Evolutionary conservation across 345 rosid species (phyloP).

Genomic region (Ailanthus altissimus): DNA sequence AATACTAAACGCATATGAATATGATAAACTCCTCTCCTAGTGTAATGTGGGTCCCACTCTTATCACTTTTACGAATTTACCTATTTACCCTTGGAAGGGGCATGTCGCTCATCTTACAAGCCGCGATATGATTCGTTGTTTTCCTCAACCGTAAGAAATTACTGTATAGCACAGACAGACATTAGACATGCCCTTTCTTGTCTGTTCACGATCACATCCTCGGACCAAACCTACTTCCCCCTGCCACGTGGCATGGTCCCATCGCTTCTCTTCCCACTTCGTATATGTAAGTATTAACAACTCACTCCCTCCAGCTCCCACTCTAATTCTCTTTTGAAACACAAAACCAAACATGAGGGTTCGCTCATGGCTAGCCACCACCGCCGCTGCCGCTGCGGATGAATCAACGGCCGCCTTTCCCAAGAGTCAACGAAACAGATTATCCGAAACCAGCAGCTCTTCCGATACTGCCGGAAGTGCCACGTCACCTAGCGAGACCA

Average conservation of each 20-base stretch:
- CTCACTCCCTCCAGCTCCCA: not conserved
- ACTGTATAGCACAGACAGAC: not conserved
- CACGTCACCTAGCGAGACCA: slow-evolving; percentile 33
- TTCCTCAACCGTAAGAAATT: not conserved
- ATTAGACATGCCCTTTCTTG: not conserved
- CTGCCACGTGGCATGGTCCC: slow-evolving; percentile 18
- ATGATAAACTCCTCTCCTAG: too few species aligned
- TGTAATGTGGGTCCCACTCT: slow-evolving; percentile 10
- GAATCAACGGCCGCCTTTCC: slow-evolving; percentile 21
- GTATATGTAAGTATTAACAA: slow-evolving; percentile 6
- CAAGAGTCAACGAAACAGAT: slow-evolving; percentile 21
- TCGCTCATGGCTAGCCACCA: slow-evolving; percentile 44
- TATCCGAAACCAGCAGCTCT: slow-evolving; percentile 28
- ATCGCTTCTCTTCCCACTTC: not conserved
- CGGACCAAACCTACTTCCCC: slow-evolving; percentile 11
- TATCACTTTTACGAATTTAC: not conserved
- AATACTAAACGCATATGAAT: too few species aligned
- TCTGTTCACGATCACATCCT: not conserved
- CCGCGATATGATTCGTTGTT: not conserved
- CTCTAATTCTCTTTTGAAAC: not conserved
- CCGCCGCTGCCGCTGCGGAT: not conserved
- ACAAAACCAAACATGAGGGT: slow-evolving; percentile 38
- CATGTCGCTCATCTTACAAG: not conserved
- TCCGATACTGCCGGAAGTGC: slow-evolving; percentile 23
- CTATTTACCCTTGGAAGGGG: not conserved